Conservation (phyloP, 2,329 filamentous ascomycete genomes). For the Claviceps spartinae region DNA sequence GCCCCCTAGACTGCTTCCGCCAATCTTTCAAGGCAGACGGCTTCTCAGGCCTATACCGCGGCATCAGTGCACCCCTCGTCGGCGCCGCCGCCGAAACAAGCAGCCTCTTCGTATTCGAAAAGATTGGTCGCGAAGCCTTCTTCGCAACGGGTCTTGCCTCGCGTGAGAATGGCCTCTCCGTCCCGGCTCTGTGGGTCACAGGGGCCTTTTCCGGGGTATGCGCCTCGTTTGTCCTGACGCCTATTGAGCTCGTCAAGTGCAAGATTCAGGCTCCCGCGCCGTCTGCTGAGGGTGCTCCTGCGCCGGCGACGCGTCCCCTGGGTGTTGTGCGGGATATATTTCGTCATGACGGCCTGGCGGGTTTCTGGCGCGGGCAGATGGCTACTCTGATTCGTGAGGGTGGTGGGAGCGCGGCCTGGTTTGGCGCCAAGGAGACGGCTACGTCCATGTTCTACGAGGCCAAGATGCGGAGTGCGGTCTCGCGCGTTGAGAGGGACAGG, state of each 20-base stretch:
- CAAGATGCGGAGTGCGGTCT: slow-evolving; percentile 30
- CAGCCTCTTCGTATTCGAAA: slow-evolving; percentile 85
- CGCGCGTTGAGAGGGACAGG: slow-evolving; percentile 25
- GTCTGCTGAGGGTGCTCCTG: slow-evolving; percentile 24
- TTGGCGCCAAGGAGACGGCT: slow-evolving; percentile 76
- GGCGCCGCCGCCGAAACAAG: slow-evolving; percentile 89
- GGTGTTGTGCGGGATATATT: slow-evolving; percentile 68
- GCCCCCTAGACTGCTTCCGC: slow-evolving; percentile 84
- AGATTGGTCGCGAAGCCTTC: slow-evolving; percentile 53
- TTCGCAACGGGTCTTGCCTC: slow-evolving; percentile 37
- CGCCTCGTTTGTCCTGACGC: slow-evolving; percentile 82
- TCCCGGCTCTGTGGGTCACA: slow-evolving; percentile 63
- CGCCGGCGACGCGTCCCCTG: slow-evolving; percentile 40
- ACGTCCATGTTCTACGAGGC: slow-evolving; percentile 53
- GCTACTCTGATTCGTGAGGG: slow-evolving; percentile 91
- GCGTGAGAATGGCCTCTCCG: slow-evolving; percentile 48
- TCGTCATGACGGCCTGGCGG: slow-evolving; percentile 64
- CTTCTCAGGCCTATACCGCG: slow-evolving; percentile 72
- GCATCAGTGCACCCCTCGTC: slow-evolving; percentile 79
- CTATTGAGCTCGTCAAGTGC: slow-evolving; percentile 95
- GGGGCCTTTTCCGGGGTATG: slow-evolving; percentile 80
- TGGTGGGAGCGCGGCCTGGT: slow-evolving; percentile 89
- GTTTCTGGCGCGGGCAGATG: slow-evolving; percentile 92
- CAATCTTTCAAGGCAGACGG: slow-evolving; percentile 73
- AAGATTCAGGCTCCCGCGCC: slow-evolving; percentile 73